These are phyloP conservation scores for Aspergillus heteromorphus DNA, from an alignment of 495 filamentous ascomycete species.

Conservation along the genomic window DNA sequence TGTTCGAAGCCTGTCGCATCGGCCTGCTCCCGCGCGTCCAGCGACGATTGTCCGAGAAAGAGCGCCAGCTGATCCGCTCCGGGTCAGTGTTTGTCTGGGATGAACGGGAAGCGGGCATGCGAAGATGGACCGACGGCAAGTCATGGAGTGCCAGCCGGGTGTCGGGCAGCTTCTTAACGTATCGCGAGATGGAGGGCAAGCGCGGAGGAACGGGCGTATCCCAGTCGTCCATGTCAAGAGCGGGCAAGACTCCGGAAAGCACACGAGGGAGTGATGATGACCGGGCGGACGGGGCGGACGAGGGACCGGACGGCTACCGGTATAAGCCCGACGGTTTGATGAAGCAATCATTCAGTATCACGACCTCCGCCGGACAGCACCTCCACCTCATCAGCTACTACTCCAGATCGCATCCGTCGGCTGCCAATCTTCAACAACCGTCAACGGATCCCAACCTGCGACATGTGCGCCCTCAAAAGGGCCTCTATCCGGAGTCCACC, in stretches of 20 bases:
- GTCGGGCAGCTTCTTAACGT: constrained; percentile 95
- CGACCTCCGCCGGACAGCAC: constrained; percentile 82
- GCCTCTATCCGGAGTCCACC: constrained; percentile 97
- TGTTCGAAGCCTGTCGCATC: constrained; percentile 93
- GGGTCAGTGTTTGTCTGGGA: constrained; percentile 99
- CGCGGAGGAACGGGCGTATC: constrained; percentile 60
- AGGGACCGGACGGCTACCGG: constrained; percentile 90
- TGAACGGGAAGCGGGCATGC: constrained; percentile 96
- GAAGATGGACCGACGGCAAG: constrained; percentile 97
- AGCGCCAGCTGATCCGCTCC: constrained; percentile 87
- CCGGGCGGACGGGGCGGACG: constrained; percentile 61
- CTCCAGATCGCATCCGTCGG: constrained; percentile 64
- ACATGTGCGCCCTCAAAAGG: constrained; percentile 78
- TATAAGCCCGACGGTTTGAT: constrained; percentile 96
- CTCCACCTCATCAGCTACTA: constrained; percentile 97
- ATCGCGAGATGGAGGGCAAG: constrained; percentile 98
- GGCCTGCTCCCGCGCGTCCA: constrained; percentile 90
- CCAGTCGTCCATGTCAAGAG: constrained; percentile 47
- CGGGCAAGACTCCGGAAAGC: constrained; percentile 77
- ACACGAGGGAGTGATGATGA: constrained; percentile 75
- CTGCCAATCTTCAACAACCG: constrained; percentile 67
- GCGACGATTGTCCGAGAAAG: constrained; percentile 90
- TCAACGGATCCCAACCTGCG: constrained; percentile 74
- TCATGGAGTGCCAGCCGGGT: constrained; percentile 98
- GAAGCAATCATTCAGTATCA: constrained; percentile 99